These are phyloP conservation scores for Corchorus capsularis DNA, from an alignment of 345 rosid species.

Conservation along the genomic window DNA sequence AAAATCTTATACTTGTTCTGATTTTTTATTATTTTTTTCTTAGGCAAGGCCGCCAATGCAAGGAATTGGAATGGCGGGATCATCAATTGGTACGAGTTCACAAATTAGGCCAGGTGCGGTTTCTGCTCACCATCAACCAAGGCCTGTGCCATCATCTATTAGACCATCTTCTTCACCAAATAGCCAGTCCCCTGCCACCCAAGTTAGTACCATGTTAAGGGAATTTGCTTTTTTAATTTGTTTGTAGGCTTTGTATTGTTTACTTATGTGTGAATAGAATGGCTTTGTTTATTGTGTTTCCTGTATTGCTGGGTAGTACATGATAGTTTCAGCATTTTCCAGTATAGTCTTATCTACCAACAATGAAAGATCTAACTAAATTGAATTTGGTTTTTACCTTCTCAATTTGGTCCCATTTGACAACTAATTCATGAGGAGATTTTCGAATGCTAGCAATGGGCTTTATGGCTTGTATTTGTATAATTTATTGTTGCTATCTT, in stretches of 20 bases:
- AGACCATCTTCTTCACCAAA: constrained; percentile 61
- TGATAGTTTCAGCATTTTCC: not conserved
- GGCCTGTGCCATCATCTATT: constrained; percentile 66
- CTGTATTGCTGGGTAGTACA: not conserved
- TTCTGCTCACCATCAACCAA: constrained; percentile 68
- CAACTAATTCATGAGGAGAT: too few relatives aligned
- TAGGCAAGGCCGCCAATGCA: constrained; percentile 61
- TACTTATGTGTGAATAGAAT: not conserved
- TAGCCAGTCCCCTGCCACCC: constrained; percentile 55
- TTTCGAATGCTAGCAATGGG: too few relatives aligned
- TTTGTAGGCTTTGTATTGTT: not conserved
- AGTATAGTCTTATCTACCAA: not conserved
- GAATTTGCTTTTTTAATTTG: not conserved
- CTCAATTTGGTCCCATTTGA: too few relatives aligned
- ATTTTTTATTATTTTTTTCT: constrained; percentile 13
- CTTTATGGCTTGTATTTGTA: too few relatives aligned
- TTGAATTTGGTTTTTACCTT: too few relatives aligned
- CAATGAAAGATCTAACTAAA: too few relatives aligned
- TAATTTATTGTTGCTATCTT: not conserved
- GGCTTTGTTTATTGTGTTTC: not conserved
- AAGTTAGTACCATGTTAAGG: constrained; percentile 45
- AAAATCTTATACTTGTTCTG: constrained; percentile 4
- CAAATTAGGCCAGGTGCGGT: constrained; percentile 72
- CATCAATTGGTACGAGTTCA: constrained; percentile 56
- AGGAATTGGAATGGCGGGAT: constrained; percentile 68